Evolutionary conservation across 352 stramenopile genomes (phyloP), one percentile per base, ranked within the genome.

Genomic region (Phytophthora sp.): DNA sequence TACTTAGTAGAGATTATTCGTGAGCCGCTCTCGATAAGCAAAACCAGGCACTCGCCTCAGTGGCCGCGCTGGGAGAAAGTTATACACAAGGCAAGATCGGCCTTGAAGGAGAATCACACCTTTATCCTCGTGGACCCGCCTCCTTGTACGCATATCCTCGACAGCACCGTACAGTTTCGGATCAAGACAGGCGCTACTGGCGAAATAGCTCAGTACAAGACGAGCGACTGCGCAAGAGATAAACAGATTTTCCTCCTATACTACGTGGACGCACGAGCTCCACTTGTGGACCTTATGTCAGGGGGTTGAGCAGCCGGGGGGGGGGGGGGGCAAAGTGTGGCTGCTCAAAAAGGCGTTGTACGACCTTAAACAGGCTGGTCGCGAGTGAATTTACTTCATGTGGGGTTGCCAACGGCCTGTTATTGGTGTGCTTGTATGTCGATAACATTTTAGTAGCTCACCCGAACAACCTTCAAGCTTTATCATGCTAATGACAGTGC

Each of bases 361-460:
- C 24, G 44, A 31, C 1, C n/a, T 63, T 4, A 23, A 33, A 11
- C 38, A 62, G 26, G 39, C 41, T 12, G 29, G 54, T 20, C 18
- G 41, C 4, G 24, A 62, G 33, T 63, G 30, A 23, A 63, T 15
- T 56, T 33, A 12, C 9, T 20, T 3, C 3, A 33, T 3, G 16
- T 49, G n/a, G 2, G n/a, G 30, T 15, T 2, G 44, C 11, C 5
- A 12, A 1, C n/a, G n/a, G n/a, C n/a, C 44, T 47, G 15, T 18
- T 63, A 16, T 21, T 56, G 0, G 56, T 63, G 2, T 63, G 56
- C 6, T 1, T 63, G 2, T 63, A 63, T n/a, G 56, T 56, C 0
- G 56, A 56, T 24, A 23, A 55, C n/a, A 20, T 63, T 2, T 31
- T 56, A 3, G n/a, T 56, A 4, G 44, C 44, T 2, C 56, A 63